A percentile compares a stretch with the other conserved stretches of the same genome.
phyloP scores from a whole-genome alignment of 345 rosid species.

The Nasturtium officinale region DNA sequence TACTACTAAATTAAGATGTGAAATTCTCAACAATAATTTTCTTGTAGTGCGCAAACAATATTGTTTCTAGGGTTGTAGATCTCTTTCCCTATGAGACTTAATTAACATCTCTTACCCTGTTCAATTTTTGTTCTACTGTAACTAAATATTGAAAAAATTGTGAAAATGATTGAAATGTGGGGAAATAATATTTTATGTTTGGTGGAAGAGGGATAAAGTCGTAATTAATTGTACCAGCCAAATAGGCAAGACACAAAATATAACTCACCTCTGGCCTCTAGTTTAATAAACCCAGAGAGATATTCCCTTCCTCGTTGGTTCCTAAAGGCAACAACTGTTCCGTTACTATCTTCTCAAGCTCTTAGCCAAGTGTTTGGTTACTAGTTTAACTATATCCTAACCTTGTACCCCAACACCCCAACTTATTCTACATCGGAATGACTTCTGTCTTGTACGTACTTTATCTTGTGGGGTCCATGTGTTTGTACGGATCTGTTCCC shows the following conservation, averaged over 20 bases:
- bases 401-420: background rate
- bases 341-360: conserved; percentile 25
- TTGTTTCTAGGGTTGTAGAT: background rate
- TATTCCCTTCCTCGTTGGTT: conserved; percentile 44
- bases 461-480: conserved; percentile 23
- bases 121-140: background rate
- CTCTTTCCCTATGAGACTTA: background rate
- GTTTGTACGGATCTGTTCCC: conserved; percentile 27
- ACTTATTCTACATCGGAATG: conserved; percentile 10
- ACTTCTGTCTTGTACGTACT: conserved; percentile 28
- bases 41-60: background rate
- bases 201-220: conserved; percentile 17
- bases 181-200: background rate
- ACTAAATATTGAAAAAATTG: background rate
- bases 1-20: background rate
- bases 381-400: conserved; percentile 18
- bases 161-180: background rate
- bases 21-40: background rate
- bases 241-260: conserved; percentile 23
- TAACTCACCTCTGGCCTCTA: conserved; percentile 25
- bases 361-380: conserved; percentile 33
- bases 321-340: conserved; percentile 38
- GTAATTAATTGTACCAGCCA: background rate
- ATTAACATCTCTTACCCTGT: background rate
- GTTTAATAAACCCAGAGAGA: conserved; percentile 28